Evolutionary conservation across 768 basidiomycete genomes (phyloP).

Genomic region (Hericium rajendrae): DNA sequence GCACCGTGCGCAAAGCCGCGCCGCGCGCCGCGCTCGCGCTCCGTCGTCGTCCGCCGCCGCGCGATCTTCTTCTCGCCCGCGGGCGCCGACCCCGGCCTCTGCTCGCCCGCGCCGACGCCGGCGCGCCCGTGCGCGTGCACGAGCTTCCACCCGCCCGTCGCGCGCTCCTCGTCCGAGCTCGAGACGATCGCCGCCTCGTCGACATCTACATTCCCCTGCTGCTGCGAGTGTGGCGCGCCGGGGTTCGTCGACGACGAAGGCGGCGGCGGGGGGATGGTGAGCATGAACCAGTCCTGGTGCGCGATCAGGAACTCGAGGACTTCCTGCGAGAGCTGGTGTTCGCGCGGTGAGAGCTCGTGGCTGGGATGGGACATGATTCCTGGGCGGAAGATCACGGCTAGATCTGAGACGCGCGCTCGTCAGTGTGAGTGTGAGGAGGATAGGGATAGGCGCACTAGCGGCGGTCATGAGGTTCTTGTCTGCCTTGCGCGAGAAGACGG

Average conservation of each 20-base stretch:
- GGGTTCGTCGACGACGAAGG: conserved; percentile 14
- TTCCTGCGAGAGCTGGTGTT: conserved; percentile 79
- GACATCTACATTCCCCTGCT: conserved; percentile 21
- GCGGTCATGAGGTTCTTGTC: conserved; percentile 96
- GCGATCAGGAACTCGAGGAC: conserved; percentile 94
- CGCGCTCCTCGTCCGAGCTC: conserved; percentile 29
- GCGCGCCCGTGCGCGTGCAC: background rate
- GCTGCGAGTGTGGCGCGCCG: conserved; percentile 2
- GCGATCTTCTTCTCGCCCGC: background rate
- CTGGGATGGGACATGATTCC: conserved; percentile 84
- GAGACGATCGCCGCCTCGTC: conserved; percentile 36
- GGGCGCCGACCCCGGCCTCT: background rate
- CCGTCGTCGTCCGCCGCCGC: conserved; percentile 5
- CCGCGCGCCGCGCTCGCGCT: background rate
- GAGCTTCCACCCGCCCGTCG: conserved; percentile 7
- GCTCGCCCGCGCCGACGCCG: background rate
- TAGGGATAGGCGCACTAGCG: conserved; percentile 50
- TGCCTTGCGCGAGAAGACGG: conserved; percentile 86
- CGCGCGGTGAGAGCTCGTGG: conserved; percentile 78
- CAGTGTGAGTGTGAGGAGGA: background rate
- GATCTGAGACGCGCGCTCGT: conserved; percentile 40
- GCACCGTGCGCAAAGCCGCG: background rate
- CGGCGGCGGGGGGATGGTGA: conserved; percentile 73
- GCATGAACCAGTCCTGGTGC: conserved; percentile 93
- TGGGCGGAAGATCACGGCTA: conserved; percentile 95